These are phyloP conservation scores for Rubroboletus pulcherrimus DNA, from an alignment of 768 basidiomycete genomes.

Conservation along the genomic window DNA sequence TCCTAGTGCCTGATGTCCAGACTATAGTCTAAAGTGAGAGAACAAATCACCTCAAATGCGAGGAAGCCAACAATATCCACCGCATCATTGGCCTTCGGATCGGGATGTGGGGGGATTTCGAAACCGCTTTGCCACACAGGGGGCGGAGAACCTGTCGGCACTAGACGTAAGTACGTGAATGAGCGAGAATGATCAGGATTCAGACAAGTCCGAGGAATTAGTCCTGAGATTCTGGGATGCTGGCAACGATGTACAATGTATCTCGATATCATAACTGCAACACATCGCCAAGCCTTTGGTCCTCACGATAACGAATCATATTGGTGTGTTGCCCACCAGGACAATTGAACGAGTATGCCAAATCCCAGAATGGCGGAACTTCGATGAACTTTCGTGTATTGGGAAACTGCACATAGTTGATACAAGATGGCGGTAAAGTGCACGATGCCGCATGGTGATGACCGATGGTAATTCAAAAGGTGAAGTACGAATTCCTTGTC, in stretches of 20 bases:
- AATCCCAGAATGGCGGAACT: slow-evolving; percentile 2
- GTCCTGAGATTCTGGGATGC: neutral
- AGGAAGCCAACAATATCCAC: neutral
- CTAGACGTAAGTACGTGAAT: neutral
- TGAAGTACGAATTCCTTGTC: neutral
- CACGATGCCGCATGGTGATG: neutral
- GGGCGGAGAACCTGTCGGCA: neutral
- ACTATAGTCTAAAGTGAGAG: neutral
- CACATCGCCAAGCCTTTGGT: neutral
- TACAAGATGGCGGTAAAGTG: neutral
- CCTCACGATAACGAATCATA: neutral
- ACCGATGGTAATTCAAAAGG: slow-evolving; percentile 4
- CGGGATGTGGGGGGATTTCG: neutral
- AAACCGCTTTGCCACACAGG: neutral
- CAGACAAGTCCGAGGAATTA: neutral
- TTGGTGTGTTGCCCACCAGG: neutral
- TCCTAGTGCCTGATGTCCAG: too few species aligned
- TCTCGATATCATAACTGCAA: neutral
- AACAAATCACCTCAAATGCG: too few species aligned
- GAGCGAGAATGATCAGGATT: neutral
- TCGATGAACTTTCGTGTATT: slow-evolving; percentile 4
- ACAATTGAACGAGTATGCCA: neutral
- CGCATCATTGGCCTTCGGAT: too few species aligned
- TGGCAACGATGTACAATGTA: neutral
- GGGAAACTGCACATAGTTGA: neutral